Evolutionary conservation across 2,329 filamentous ascomycete species (phyloP).

Genomic region (Fusarium sulawesiense): DNA sequence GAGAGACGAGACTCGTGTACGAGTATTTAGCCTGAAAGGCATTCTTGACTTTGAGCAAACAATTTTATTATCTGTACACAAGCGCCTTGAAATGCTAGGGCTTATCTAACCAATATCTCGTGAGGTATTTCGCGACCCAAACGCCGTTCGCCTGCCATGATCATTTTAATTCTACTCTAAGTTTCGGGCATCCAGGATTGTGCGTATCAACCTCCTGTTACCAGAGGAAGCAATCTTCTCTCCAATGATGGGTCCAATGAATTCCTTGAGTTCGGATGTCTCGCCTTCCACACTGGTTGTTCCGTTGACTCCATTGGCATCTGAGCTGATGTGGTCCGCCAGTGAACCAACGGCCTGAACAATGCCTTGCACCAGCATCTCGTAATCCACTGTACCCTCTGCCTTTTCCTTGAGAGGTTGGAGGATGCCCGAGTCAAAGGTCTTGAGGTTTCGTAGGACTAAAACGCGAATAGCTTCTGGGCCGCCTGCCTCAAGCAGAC

Average conservation of each 20-base stretch:
- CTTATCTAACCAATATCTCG: slow-evolving; percentile 29
- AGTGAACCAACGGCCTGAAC: slow-evolving; percentile 64
- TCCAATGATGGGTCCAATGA: slow-evolving; percentile 67
- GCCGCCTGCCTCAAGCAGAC: slow-evolving; percentile 81
- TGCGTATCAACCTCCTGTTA: slow-evolving; percentile 61
- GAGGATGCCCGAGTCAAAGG: slow-evolving; percentile 65
- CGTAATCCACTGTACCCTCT: slow-evolving; percentile 63
- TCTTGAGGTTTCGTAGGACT: slow-evolving; percentile 66
- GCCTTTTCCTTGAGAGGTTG: slow-evolving; percentile 64
- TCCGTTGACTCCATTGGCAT: slow-evolving; percentile 57
- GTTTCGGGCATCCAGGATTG: slow-evolving; percentile 66
- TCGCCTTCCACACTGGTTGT: slow-evolving; percentile 52
- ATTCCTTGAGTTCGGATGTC: slow-evolving; percentile 61
- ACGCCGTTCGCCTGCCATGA: slow-evolving; percentile 44
- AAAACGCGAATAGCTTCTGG: slow-evolving; percentile 68
- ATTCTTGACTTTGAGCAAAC: slow-evolving; percentile 41
- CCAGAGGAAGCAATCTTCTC: slow-evolving; percentile 58
- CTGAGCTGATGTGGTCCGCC: slow-evolving; percentile 48
- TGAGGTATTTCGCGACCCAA: slow-evolving; percentile 36
- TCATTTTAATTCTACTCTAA: slow-evolving; percentile 55
- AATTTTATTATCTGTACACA: slow-evolving; percentile 41
- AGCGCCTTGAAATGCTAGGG: slow-evolving; percentile 31
- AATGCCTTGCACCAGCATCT: slow-evolving; percentile 67
- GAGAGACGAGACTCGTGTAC: slow-evolving; percentile 32
- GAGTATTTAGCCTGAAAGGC: slow-evolving; percentile 36